Percentiles rank a stretch among this genome's conserved stretches.
phyloP scores from a whole-genome alignment of 495 filamentous ascomycete species.

The Hyaloscypha variabilis region DNA sequence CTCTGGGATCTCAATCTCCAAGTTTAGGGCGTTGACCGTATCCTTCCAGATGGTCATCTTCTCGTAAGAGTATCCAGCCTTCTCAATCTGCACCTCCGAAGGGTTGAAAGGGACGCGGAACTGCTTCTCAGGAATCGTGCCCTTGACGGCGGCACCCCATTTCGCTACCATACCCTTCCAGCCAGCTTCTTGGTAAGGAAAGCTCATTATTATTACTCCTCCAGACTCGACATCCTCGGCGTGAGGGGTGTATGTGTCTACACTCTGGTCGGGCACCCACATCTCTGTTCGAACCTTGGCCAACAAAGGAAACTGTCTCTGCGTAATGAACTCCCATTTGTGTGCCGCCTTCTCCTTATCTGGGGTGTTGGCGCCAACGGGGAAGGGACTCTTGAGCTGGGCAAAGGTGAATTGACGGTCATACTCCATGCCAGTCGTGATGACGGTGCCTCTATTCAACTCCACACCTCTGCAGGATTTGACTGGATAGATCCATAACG shows the following conservation, averaged over 20 bases:
- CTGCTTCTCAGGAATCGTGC: conserved; percentile 51
- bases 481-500: conserved; percentile 83
- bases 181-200: conserved; percentile 55
- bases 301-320: conserved; percentile 71
- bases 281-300: conserved; percentile 77
- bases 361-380: conserved; percentile 39
- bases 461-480: conserved; percentile 88
- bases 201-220: conserved; percentile 61
- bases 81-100: conserved; percentile 49
- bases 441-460: conserved; percentile 63
- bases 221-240: conserved; percentile 53
- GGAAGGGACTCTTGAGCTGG: conserved; percentile 60
- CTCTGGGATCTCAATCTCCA: conserved; percentile 50
- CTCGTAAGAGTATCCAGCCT: conserved; percentile 58
- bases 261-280: conserved; percentile 72
- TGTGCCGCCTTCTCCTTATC: conserved; percentile 48
- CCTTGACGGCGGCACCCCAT: conserved; percentile 45
- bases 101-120: conserved; percentile 71
- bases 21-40: conserved; percentile 59
- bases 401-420: conserved; percentile 83
- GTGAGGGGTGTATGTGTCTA: conserved; percentile 43
- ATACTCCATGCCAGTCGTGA: conserved; percentile 73
- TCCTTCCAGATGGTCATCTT: conserved; percentile 84
- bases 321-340: conserved; percentile 81
- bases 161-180: conserved; percentile 42